Base-by-base conservation (phyloP, 148 eudicot genomes). In the Persicaria tinctoria region DNA sequence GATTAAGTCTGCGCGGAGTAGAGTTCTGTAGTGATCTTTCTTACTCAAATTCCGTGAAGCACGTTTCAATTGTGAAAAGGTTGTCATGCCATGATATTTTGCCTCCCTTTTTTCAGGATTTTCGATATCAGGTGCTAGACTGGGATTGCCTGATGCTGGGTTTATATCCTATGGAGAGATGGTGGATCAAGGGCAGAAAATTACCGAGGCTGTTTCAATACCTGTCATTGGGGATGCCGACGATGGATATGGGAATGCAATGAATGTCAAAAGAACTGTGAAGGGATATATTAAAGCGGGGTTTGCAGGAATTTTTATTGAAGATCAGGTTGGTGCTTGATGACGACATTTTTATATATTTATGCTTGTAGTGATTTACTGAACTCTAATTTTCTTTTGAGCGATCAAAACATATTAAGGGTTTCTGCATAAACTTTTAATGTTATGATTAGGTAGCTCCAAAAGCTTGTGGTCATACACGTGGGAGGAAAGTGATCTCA, bases 181-280 rank as follows among this genome's bases (percentile, higher is more conserved):
- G 96, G 83, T 94, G 76, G 97, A 91, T 82, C 96, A 94, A 86
- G 98, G 98, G 75, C 85, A 75, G 51, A 87, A 85, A 63, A 91
- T 94, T 45, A 90, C 93, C 9, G 88, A 88, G 73, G 95, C 98
- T 76, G 91, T 90, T 68, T 89, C 97, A 17, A 94, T 94, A 73
- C 98, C 98, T 20, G 82, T 94, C 2, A 94, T 94, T 72, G 97
- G 97, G 73, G 98, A 94, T 84, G 98, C 88, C 51, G 98, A 94
- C 73, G 91, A 91, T 82, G 97, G 98, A 38, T 94, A 91, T 78
- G 98, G 98, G 27, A 94, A 94, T 76, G 89, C 97, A 46, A 89
- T 91, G 90, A 94, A 94, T 84, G 97, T 91, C 66, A 94, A 94
- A 82, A 90, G 98, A 84, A 91, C 98, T 81, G 90, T 94, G 74